Conservation (phyloP, 2,329 filamentous ascomycete genomes). For the Phyllosticta citrichinensis region DNA sequence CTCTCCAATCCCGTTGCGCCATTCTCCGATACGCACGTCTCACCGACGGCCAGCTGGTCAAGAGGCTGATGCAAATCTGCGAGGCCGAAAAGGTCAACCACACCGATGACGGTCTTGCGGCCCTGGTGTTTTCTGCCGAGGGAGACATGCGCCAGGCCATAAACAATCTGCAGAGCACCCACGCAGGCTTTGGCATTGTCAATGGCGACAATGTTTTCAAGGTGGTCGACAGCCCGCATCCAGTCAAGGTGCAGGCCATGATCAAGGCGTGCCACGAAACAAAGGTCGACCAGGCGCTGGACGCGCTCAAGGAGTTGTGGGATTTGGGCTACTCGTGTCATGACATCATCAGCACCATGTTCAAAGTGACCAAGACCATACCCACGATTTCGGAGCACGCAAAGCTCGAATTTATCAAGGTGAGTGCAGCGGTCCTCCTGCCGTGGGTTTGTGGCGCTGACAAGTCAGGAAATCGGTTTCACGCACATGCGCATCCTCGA, state of each 20-base stretch:
- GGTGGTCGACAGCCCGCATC: constrained; percentile 93
- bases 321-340: constrained; percentile 93
- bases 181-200: constrained; percentile 91
- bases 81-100: constrained; percentile 84
- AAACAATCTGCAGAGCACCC: constrained; percentile 93
- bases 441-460: constrained; percentile 10
- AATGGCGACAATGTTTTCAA: constrained; percentile 96
- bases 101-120: constrained; percentile 86
- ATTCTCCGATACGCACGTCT: constrained; percentile 89
- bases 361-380: constrained; percentile 93
- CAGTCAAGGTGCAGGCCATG: constrained; percentile 97
- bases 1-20: constrained; percentile 91
- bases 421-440: constrained; percentile 7
- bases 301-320: constrained; percentile 84
- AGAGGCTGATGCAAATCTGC: constrained; percentile 82
- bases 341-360: constrained; percentile 99
- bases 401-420: constrained; percentile 89
- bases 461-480: constrained; percentile 71
- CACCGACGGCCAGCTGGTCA: constrained; percentile 86
- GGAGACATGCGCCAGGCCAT: constrained; percentile 99
- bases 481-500: constrained; percentile 99
- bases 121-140: constrained; percentile 94
- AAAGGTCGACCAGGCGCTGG: constrained; percentile 78
- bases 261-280: constrained; percentile 93
- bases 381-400: constrained; percentile 85